Percentiles rank a stretch among this genome's conserved stretches.
These are phyloP conservation scores for Hippophae gyantsensis DNA, from an alignment of 306 rosid species.

Conservation along the genomic window DNA sequence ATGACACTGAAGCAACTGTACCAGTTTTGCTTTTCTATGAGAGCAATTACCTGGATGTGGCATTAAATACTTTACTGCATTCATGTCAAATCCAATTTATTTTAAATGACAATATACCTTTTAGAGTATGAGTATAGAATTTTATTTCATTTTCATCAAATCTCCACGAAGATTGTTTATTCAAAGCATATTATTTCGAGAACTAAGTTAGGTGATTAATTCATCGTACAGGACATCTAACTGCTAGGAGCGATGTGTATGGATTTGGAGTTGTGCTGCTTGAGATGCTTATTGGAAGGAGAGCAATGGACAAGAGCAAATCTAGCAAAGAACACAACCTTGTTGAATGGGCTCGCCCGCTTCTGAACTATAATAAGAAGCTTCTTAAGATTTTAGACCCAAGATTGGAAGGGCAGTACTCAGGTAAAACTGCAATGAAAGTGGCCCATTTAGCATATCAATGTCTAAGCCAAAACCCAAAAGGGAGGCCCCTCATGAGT, in stretches of 20 bases:
- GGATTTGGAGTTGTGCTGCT: slow-evolving; percentile 92
- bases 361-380: slow-evolving; percentile 71
- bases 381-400: slow-evolving; percentile 68
- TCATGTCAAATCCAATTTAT: too few relatives aligned
- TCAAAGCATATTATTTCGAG: slow-evolving; percentile 7
- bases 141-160: background rate
- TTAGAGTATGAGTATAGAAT: too few relatives aligned
- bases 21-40: too few relatives aligned
- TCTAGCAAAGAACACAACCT: slow-evolving; percentile 87
- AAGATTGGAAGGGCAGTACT: slow-evolving; percentile 74
- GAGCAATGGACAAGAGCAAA: slow-evolving; percentile 85
- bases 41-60: too few relatives aligned
- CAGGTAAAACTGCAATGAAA: slow-evolving; percentile 46
- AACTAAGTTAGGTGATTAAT: slow-evolving; percentile 19
- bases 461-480: slow-evolving; percentile 90
- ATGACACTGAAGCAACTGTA: too few relatives aligned
- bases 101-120: too few relatives aligned
- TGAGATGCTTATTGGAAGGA: slow-evolving; percentile 81
- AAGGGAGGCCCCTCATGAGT: slow-evolving; percentile 82
- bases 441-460: slow-evolving; percentile 70
- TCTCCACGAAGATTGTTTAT: background rate
- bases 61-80: too few relatives aligned
- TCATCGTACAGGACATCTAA: slow-evolving; percentile 75
- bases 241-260: slow-evolving; percentile 87
- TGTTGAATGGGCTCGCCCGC: slow-evolving; percentile 92